Percentiles rank a stretch among this genome's conserved stretches.
These are phyloP conservation scores for Penicillium dipodomyicola DNA, from an alignment of 495 filamentous ascomycete species.

Conservation along the genomic window DNA sequence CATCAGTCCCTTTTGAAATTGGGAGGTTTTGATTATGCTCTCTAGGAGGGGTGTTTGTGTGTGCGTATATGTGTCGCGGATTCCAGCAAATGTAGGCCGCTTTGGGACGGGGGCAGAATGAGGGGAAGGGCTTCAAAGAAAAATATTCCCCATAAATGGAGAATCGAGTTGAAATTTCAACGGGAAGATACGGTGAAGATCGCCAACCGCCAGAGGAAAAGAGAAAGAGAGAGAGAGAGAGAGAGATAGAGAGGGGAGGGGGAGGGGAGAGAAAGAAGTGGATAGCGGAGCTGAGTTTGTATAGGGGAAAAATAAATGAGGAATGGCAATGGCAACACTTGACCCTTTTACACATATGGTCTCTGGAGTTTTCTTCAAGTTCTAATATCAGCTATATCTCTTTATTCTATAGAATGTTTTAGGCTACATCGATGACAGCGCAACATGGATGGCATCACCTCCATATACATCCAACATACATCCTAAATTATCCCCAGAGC, in stretches of 20 bases:
- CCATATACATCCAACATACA: not conserved
- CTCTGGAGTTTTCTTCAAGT: not conserved
- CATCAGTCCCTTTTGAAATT: constrained; percentile 34
- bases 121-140: not conserved
- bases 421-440: not conserved
- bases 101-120: constrained; percentile 10
- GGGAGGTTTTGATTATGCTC: constrained; percentile 9
- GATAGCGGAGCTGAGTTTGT: constrained; percentile 26
- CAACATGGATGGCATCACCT: not conserved
- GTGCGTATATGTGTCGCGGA: constrained; percentile 27
- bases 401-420: not conserved
- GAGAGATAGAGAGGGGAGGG: constrained; percentile 15
- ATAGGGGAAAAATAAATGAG: constrained; percentile 19
- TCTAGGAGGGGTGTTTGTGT: constrained; percentile 22
- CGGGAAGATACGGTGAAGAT: constrained; percentile 1
- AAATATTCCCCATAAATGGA: not conserved
- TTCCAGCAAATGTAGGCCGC: constrained; percentile 16
- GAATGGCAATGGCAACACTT: constrained; percentile 11
- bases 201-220: constrained; percentile 11
- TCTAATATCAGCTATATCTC: not conserved
- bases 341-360: not conserved
- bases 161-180: not conserved
- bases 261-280: constrained; percentile 17
- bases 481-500: not conserved
- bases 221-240: constrained; percentile 18